Evolutionary conservation across 2,329 filamentous ascomycete species (phyloP), one percentile per base, ranked within the genome.

Genomic region (Orbilia brochopaga): DNA sequence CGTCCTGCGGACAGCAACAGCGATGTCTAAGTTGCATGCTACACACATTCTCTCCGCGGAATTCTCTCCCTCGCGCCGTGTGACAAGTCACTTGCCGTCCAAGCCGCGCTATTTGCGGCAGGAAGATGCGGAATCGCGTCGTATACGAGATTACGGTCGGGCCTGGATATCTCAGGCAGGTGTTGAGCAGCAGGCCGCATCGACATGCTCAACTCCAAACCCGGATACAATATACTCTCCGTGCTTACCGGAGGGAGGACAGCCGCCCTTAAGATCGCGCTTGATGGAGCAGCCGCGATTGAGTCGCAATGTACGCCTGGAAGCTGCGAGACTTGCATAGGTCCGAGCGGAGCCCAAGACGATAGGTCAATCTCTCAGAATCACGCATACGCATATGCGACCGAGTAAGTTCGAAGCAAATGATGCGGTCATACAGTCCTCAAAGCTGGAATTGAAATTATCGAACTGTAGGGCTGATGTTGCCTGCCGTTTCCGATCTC

Each of bases 401-500:
- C 27, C 27, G 27, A 4, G 27, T 32, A 32, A 32, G 27, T 32
- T 8, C 8, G 8, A 32, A 8, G 27, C 27, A 32, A 3, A 4
- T 32, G 27, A 32, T 32, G 4, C 8, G 8, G 8, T 32, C 4
- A 4, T 32, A 32, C 8, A 32, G 27, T 32, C 3, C 27, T 32
- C 8, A 8, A 32, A 32, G 8, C 8, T 32, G 27, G 27, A 3
- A 8, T 32, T 32, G 27, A 32, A 4, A 32, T 32, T 8, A 32
- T 32, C 27, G 27, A 32, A 32, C 4, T 32, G 8, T 3, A 35
- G 13, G 19, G 7, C 19, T 37, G n/a, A n/a, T n/a, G 35, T 30
- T 61, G 44, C 30, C 57, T 51, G 57, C 52, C 57, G 27, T 37
- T 21, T 19, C 21, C 46, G 24, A 17, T 2, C 57, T 11, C 10